Percentiles rank a stretch among this genome's conserved stretches.
Evolutionary conservation across 2,329 filamentous ascomycete genomes (phyloP).

Genomic region (Colletotrichum spaethianum): DNA sequence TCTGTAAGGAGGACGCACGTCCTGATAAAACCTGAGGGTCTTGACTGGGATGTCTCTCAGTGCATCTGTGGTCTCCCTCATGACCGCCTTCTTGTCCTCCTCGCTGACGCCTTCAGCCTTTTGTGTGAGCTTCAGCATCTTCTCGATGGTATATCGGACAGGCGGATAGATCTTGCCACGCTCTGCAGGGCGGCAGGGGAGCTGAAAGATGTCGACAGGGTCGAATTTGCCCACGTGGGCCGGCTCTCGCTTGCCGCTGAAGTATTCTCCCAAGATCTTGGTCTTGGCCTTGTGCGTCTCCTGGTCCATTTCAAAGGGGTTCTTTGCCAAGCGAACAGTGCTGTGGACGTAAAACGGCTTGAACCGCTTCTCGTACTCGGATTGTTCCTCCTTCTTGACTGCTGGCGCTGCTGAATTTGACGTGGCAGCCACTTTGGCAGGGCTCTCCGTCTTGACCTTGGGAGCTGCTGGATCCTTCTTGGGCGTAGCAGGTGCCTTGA

Average conservation of each 20-base stretch:
- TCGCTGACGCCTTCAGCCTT: slow-evolving; percentile 53
- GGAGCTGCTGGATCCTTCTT: slow-evolving; percentile 52
- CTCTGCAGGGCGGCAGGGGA: slow-evolving; percentile 54
- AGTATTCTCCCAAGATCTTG: slow-evolving; percentile 65
- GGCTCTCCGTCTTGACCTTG: slow-evolving; percentile 23
- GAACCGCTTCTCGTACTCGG: slow-evolving; percentile 80
- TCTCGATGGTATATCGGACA: slow-evolving; percentile 74
- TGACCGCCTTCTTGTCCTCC: slow-evolving; percentile 52
- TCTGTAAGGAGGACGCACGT: slow-evolving; percentile 78
- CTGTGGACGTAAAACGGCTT: slow-evolving; percentile 85
- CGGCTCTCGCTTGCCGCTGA: slow-evolving; percentile 58
- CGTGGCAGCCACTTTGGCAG: slow-evolving; percentile 5
- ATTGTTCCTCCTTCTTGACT: slow-evolving; percentile 48
- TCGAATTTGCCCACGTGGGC: slow-evolving; percentile 59
- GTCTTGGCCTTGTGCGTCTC: slow-evolving; percentile 68
- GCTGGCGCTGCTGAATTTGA: slow-evolving; percentile 41
- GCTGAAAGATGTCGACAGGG: slow-evolving; percentile 60
- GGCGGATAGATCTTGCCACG: slow-evolving; percentile 65
- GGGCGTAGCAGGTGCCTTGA: slow-evolving; percentile 53
- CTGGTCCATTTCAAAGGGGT: slow-evolving; percentile 70
- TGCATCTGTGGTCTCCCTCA: slow-evolving; percentile 53
- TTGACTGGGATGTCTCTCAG: slow-evolving; percentile 74
- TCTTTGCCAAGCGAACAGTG: slow-evolving; percentile 78
- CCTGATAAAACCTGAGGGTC: slow-evolving; percentile 72
- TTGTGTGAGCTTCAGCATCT: slow-evolving; percentile 64